Evolutionary conservation across 176 grass and related monocot genomes (phyloP).

Genomic region (Musa schizocarpa): DNA sequence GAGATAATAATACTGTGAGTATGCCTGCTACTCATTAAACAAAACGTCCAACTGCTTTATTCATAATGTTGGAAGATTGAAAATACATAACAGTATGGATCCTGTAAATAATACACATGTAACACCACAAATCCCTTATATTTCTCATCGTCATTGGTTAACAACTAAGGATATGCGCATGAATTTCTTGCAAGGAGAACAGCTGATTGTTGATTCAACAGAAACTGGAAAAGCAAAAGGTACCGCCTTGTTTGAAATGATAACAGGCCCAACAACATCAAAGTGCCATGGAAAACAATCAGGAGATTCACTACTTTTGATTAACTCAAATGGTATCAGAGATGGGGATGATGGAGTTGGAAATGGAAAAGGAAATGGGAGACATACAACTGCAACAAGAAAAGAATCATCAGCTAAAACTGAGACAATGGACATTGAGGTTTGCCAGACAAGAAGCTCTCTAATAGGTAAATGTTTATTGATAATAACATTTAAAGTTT

Average conservation of each 20-base stretch:
- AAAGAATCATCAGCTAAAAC: background rate
- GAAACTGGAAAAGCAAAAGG: background rate
- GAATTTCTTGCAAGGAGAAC: background rate
- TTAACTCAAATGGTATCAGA: background rate
- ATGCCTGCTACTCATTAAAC: background rate
- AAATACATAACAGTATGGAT: background rate
- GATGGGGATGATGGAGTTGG: background rate
- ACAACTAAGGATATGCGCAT: background rate
- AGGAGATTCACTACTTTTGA: background rate
- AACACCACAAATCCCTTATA: background rate
- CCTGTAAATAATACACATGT: background rate
- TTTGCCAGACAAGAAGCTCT: background rate
- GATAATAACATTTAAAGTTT: too few species aligned
- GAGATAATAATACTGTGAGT: background rate
- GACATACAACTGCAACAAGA: background rate
- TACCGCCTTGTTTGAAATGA: slow-evolving; percentile 4
- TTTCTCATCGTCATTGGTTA: background rate
- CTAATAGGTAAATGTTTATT: background rate
- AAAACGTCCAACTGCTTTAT: background rate
- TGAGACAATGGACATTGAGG: background rate
- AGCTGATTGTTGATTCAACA: background rate
- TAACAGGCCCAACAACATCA: background rate
- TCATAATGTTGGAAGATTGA: slow-evolving; percentile 2
- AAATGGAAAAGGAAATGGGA: too few species aligned
- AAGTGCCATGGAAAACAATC: background rate